These are phyloP conservation scores for Didymella pomorum DNA, from an alignment of 2,329 filamentous ascomycete species.

Conservation along the genomic window DNA sequence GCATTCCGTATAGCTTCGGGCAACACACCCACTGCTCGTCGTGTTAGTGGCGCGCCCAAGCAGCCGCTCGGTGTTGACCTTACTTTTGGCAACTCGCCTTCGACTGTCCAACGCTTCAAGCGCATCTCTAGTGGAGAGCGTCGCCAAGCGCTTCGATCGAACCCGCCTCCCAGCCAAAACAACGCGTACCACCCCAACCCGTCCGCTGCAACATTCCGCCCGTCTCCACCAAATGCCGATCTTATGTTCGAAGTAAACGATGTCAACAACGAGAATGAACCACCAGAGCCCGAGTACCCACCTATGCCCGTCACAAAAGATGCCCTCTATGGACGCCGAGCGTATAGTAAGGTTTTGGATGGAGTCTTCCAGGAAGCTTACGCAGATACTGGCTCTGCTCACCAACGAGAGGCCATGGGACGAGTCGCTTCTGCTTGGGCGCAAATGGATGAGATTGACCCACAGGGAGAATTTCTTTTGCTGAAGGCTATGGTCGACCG, in stretches of 20 bases:
- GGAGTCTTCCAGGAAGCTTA: slow-evolving; percentile 84
- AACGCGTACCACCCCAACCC: slow-evolving; percentile 47
- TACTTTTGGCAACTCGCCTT: slow-evolving; percentile 92
- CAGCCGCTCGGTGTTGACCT: slow-evolving; percentile 87
- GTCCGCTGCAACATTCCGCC: slow-evolving; percentile 48
- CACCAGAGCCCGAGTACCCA: slow-evolving; percentile 59
- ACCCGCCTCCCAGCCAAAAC: slow-evolving; percentile 32
- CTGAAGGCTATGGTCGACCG: slow-evolving; percentile 79
- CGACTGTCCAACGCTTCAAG: slow-evolving; percentile 89
- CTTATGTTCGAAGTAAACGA: slow-evolving; percentile 68
- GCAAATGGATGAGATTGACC: slow-evolving; percentile 83
- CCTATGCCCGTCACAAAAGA: slow-evolving; percentile 72
- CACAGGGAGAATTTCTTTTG: slow-evolving; percentile 87
- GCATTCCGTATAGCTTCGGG: slow-evolving; percentile 47
- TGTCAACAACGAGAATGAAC: slow-evolving; percentile 68
- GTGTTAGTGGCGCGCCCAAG: slow-evolving; percentile 60
- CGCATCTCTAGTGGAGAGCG: slow-evolving; percentile 75
- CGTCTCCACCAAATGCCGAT: slow-evolving; percentile 45
- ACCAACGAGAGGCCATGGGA: slow-evolving; percentile 85
- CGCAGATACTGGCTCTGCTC: slow-evolving; percentile 73
- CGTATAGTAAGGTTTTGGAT: slow-evolving; percentile 83
- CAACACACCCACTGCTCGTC: slow-evolving; percentile 54
- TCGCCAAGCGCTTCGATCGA: slow-evolving; percentile 43
- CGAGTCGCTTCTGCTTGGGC: slow-evolving; percentile 86
- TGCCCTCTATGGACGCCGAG: slow-evolving; percentile 78